phyloP scores from a whole-genome alignment of 371 early-diverging fungal species.

The Encephalitozoon romaleae region DNA sequence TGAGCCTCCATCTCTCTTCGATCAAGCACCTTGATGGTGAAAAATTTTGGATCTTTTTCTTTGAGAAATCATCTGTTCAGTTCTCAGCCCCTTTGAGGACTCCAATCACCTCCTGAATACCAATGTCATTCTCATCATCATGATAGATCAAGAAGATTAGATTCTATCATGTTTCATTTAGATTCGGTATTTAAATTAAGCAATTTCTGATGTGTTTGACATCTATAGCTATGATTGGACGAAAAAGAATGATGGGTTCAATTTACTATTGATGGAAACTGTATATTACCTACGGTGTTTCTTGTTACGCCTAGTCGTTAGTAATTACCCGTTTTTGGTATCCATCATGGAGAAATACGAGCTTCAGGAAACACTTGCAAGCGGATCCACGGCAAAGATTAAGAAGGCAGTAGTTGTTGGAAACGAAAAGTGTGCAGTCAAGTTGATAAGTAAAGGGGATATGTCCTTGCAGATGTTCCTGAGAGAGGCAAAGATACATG shows the following conservation, averaged over 20 bases:
- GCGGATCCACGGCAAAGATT: constrained; percentile 47
- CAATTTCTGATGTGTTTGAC: neutral
- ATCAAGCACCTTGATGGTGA: neutral
- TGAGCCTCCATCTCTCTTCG: neutral
- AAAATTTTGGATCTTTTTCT: neutral
- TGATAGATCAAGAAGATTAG: neutral
- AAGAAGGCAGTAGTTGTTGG: constrained; percentile 33
- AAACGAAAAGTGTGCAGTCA: constrained; percentile 50
- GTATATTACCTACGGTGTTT: neutral
- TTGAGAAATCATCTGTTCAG: neutral
- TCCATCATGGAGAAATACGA: constrained; percentile 21
- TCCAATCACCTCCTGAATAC: neutral
- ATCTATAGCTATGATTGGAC: neutral
- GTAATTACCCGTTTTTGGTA: neutral
- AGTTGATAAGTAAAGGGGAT: constrained; percentile 43
- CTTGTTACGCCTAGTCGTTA: neutral
- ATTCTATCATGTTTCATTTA: neutral
- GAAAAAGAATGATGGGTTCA: neutral
- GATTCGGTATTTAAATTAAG: neutral
- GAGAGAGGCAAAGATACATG: constrained; percentile 75
- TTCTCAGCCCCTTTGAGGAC: neutral
- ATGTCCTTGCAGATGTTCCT: constrained; percentile 13
- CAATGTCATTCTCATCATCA: neutral
- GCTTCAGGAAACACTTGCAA: constrained; percentile 40
- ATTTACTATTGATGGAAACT: neutral